Base-by-base conservation (phyloP, 345 rosid genomes). In the Capsella bursapastoris region DNA sequence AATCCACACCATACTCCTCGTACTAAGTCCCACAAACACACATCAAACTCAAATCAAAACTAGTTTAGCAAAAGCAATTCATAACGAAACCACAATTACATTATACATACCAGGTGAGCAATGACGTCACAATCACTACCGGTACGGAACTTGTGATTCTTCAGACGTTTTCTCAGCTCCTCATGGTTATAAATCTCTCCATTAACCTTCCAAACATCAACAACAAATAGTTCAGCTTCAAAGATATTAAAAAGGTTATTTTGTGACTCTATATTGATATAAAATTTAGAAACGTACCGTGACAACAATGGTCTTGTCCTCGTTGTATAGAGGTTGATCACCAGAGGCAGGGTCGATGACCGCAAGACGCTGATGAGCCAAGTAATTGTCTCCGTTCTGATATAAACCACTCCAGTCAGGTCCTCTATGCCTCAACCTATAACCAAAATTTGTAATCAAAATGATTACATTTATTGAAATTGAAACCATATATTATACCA, bases 331-430 rank as follows among this genome's bases (percentile, higher is more conserved):
- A 66, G 99, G 98, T 68, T 95, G 98, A 71, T 95, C 99, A 56
- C 99, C 99, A 0, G 99, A 95, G 38, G 91, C 87, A 57, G 98
- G 97, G 62, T 95, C 99, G 0, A 95, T 66, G 72, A 95, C 87
- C 4, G 99, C 99, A 7, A 95, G 85, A 47, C 98, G 88, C 78
- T 95, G 97, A 79, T 92, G 99, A 2, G 97, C 84, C 81, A 95
- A 82, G 72, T 74, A 95, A 71, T 53, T 87, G 56, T 83, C 94
- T 41, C 88, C 91, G 22, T 87, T 72, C 72, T 93, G 97, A 60
- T 86, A 87, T 43, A 95, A 71, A 7, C 99, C 99, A 72, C 99
- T 95, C 99, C 99, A 95, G 79, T 95, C 99, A 5, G 99, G 99
- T 40, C 99, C 99, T 61, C 99, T 87, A 75, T 95, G 99, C 89